Evolutionary conservation across 345 rosid genomes (phyloP).

Genomic region (Microcos paniculata): DNA sequence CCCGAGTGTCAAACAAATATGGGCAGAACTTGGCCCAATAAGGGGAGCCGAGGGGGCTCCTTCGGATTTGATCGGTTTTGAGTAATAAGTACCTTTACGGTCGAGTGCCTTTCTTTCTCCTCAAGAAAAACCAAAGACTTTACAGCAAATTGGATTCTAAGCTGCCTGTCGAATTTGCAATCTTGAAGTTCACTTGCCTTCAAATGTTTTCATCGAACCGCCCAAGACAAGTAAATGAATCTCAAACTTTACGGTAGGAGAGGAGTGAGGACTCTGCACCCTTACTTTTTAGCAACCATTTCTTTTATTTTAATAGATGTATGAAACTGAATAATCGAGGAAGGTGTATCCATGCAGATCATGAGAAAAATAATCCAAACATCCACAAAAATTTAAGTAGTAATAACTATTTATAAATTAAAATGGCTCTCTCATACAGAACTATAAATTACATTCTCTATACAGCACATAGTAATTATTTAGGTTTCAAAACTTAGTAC

Average conservation of each 20-base stretch:
- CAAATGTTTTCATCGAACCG: neutral
- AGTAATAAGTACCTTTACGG: neutral
- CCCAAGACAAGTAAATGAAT: neutral
- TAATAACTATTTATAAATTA: too few species aligned
- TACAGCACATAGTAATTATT: too few species aligned
- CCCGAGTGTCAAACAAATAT: neutral
- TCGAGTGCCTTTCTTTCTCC: too few species aligned
- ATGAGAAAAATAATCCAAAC: too few species aligned
- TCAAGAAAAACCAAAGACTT: neutral
- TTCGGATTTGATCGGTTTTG: neutral
- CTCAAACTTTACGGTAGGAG: neutral
- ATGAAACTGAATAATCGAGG: too few species aligned
- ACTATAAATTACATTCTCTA: too few species aligned
- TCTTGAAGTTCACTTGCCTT: neutral
- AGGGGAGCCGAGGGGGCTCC: neutral
- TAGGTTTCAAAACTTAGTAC: neutral
- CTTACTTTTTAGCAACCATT: neutral
- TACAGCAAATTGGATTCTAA: neutral
- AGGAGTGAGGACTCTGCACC: neutral
- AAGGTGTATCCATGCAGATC: too few species aligned
- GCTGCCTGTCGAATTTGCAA: neutral
- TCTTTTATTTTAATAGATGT: too few species aligned
- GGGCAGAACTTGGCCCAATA: neutral
- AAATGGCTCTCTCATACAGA: too few species aligned
- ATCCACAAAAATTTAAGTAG: too few species aligned